Base-by-base conservation (phyloP, 345 rosid species). In the Rhodamnia rubescens region DNA sequence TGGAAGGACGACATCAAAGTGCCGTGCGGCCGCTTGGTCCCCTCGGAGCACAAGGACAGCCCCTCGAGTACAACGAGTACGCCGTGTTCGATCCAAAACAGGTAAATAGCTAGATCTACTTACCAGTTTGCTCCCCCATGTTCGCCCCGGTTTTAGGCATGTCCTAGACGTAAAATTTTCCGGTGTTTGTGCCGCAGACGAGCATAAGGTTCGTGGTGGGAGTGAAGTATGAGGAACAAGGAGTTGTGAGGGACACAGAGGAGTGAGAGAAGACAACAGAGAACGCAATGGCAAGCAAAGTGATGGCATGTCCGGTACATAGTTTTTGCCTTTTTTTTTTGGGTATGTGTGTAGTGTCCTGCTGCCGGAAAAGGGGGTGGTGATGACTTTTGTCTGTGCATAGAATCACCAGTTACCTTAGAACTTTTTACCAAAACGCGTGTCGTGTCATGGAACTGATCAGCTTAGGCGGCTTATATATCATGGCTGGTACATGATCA, bases 31-130 rank as follows among this genome's bases (percentile, higher is more conserved):
- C 89, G 88, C 5, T 75, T 96, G 81, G 89, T 94, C 50, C 88
- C 94, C 6, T 96, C 98, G 0, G 93, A 89, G 53, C 90, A 93
- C 59, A 88, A 91, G 86, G 93, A 93, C 44, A 93, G 96, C 87
- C 91, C 20, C 94, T 94, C 1, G 98, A 96, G 86, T 96, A 91
- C 88, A 94, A 92, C n/a, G 98, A 94, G 85, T 93, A 95, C 14
- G 94, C 96, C 1, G 96, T 96, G 40, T 95, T 93, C 83, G 97
- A 96, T 78, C 96, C 95, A 1, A 92, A 93, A 88, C 94, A 91
- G 95, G 99, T 93, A 83, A 47, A 42, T 21, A 40, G 8, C 5
- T 20, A 9, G 80, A 69, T 9, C 47, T 36, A 21, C 47, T 36
- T 0, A 5, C 47, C 24, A 1, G 24, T 32, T 32, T 20, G 12